Evolutionary conservation across 768 basidiomycete genomes (phyloP), one percentile per base, ranked within the genome.

Genomic region (Lactarius tabidus): DNA sequence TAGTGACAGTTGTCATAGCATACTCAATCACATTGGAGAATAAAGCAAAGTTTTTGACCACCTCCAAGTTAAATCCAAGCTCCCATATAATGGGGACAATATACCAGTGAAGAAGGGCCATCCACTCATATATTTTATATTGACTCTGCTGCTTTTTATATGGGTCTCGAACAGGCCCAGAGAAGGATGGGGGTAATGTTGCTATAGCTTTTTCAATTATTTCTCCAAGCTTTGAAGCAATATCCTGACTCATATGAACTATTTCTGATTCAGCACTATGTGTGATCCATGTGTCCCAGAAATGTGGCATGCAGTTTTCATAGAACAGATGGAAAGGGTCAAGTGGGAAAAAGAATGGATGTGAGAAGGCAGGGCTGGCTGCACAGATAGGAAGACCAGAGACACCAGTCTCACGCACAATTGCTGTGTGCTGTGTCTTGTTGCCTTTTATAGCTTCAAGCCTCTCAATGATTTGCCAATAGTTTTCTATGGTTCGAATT

Each of bases 251-350:
- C 33, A 33, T 33, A 33, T 33, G 8, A 4, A 33, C 8, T 33
- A 33, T 33, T 33, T 33, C 33, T 33, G 3, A 3, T 33, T 3
- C 4, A 8, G 3, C 4, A 8, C 33, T 33, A 33, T 4, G 33
- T 33, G 33, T 33, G 53, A 72, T 72, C 75, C 76, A 76, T 29
- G 71, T 38, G 68, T 76, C 75, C 71, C 72, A 76, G 1, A 76
- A 68, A 56, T 69, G 71, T 31, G 75, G 67, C 64, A 73, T 67
- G 43, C 58, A 36, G 9, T 36, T 36, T 10, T 36, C 36, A 36
- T 36, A 36, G 36, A 36, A 36, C 6, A 36, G 36, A 60, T 78
- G 76, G 61, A 77, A 78, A 20, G 75, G 76, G 67, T 78, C 75
- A 1, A 75, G 31, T 33, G 33, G 33, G 33, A 33, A 33, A 33